These are phyloP conservation scores for Botryotinia narcissicola DNA, from an alignment of 2,329 filamentous ascomycete genomes.

Conservation along the genomic window DNA sequence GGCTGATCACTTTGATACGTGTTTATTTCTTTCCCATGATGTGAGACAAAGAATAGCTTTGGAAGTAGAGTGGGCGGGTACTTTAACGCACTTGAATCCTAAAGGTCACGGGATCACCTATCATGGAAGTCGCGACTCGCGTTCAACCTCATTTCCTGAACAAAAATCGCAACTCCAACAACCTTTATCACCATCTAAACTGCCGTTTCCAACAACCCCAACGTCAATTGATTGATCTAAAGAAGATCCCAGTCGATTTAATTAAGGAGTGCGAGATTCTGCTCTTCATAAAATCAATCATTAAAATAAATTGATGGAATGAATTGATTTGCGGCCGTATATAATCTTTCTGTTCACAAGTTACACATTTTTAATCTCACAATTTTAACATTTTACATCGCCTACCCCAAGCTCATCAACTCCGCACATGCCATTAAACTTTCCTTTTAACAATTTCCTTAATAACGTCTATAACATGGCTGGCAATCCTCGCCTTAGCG, in stretches of 20 bases:
- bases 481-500: not conserved
- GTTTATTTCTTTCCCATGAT: not conserved
- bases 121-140: conserved; percentile 6
- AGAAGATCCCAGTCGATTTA: not conserved
- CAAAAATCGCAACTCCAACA: not conserved
- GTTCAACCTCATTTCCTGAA: not conserved
- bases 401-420: too few species aligned
- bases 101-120: conserved; percentile 7
- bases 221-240: not conserved
- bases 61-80: not conserved
- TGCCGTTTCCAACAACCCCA: not conserved
- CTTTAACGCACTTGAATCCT: too few species aligned
- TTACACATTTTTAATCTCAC: not conserved
- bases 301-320: not conserved
- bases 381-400: not conserved
- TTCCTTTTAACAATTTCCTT: not conserved
- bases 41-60: not conserved
- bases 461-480: conserved; percentile 11
- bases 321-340: not conserved
- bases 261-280: not conserved
- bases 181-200: not conserved
- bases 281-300: not conserved
- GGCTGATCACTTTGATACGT: not conserved
- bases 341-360: not conserved
- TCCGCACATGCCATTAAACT: conserved; percentile 9